Base-by-base conservation (phyloP, 2,329 filamentous ascomycete genomes). In the Zymoseptoria passerinii region DNA sequence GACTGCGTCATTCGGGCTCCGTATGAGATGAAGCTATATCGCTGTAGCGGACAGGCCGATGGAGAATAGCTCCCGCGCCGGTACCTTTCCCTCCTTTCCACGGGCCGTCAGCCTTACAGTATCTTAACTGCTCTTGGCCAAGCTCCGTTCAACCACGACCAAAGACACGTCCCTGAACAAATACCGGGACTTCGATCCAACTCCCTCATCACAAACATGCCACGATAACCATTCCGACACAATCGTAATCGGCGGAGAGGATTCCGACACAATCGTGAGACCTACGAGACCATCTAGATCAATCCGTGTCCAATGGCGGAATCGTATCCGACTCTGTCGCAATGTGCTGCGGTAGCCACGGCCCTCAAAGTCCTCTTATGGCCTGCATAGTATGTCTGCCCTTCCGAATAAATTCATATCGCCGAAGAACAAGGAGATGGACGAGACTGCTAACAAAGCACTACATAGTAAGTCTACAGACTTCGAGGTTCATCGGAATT, bases 401-500 rank as follows among this genome's bases (percentile, higher is more conserved):
- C 4, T 27, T 18, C 50, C 23, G 2, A 27, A 29, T 27, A 20
- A 13, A 48, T 23, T 10, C 44, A 28, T 13, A 27, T 52, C 44
- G 56, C 56, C 59, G 51, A 60, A 50, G 5, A 9, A 44, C 35
- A 13, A 44, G 5, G n/a, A 44, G 28, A 53, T 4, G 9, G 20
- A 28, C 9, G 28, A 28, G 9, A 13, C 13, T 13, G 19, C 20
- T 51, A 16, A 44, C 35, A 16, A 13, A 44, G 13, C n/a, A 13
- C 35, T 10, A 20, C 64, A 59, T 74, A 96, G 92, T 80, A 96
- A 95, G 80, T 99, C 94, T 5, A 99, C 94, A 67, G 94, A 99
- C 74, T 99, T 99, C 70, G 94, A 99, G 75, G 94, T 99, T 57
- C 94, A 99, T 76, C 87, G 94, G 65, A 99, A 99, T 78, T 99